Evolutionary conservation across 1,284 basidiomycete genomes (phyloP).

Genomic region (Gomphus sp.): DNA sequence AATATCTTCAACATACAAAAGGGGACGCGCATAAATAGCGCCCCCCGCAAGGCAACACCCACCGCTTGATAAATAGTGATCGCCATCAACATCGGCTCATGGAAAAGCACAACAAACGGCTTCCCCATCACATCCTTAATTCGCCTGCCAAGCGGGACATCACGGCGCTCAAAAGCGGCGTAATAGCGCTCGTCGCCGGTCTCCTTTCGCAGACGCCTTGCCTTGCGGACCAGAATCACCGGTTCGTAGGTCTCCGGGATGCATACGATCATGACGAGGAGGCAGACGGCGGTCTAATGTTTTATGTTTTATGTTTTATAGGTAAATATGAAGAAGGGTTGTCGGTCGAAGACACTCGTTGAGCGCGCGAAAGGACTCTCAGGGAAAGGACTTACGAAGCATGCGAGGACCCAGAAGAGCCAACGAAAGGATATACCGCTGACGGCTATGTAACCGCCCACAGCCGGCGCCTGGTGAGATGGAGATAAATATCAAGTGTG

Average conservation of each 20-base stretch:
- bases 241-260: slow-evolving; percentile 68
- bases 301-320: slow-evolving; percentile 13
- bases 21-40: no score
- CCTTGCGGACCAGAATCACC: slow-evolving; percentile 44
- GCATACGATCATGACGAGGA: slow-evolving; percentile 50
- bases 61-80: slow-evolving; percentile 51
- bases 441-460: slow-evolving; percentile 47
- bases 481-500: slow-evolving; percentile 15
- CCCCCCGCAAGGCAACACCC: background rate
- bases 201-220: slow-evolving; percentile 36
- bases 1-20: background rate
- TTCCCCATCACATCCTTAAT: slow-evolving; percentile 38
- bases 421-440: slow-evolving; percentile 50
- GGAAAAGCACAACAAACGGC: slow-evolving; percentile 59
- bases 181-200: slow-evolving; percentile 63
- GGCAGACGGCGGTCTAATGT: slow-evolving; percentile 29
- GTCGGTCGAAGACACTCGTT: no score
- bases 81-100: slow-evolving; percentile 73
- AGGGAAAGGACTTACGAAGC: slow-evolving; percentile 37
- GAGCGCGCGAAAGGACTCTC: background rate
- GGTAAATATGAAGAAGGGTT: background rate
- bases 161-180: slow-evolving; percentile 23
- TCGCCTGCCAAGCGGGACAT: slow-evolving; percentile 19
- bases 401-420: slow-evolving; percentile 68
- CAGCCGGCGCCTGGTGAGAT: slow-evolving; percentile 43